Conservation (phyloP, 2,329 filamentous ascomycete genomes). For the Penicillium sumatraense region DNA sequence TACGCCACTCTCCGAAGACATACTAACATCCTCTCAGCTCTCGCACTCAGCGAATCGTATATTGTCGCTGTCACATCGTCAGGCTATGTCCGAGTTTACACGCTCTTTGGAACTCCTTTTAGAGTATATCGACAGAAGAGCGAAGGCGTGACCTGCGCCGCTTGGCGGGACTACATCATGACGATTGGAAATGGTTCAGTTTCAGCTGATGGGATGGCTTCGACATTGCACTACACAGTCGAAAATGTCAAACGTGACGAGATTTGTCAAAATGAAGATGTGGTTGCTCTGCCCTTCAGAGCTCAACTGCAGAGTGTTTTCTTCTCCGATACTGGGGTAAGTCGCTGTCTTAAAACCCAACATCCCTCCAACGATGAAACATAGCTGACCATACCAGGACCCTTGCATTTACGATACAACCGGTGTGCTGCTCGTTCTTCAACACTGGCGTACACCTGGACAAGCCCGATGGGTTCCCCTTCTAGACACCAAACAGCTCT, state of each 20-base stretch:
- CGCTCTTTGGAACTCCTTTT: slow-evolving; percentile 86
- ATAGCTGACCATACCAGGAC: slow-evolving; percentile 59
- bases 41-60: slow-evolving; percentile 90
- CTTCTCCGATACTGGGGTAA: slow-evolving; percentile 87
- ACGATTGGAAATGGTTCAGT: slow-evolving; percentile 92
- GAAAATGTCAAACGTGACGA: slow-evolving; percentile 94
- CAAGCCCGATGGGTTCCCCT: slow-evolving; percentile 91
- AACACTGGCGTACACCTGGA: slow-evolving; percentile 86
- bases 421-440: slow-evolving; percentile 81
- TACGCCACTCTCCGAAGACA: too few species aligned
- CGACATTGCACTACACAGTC: slow-evolving; percentile 84
- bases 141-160: slow-evolving; percentile 89
- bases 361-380: not conserved
- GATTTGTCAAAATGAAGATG: slow-evolving; percentile 92
- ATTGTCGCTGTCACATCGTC: slow-evolving; percentile 84
- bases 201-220: slow-evolving; percentile 70
- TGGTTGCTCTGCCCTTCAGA: slow-evolving; percentile 78
- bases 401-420: slow-evolving; percentile 96
- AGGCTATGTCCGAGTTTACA: slow-evolving; percentile 91
- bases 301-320: slow-evolving; percentile 80
- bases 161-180: slow-evolving; percentile 94
- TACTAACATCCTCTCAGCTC: slow-evolving; percentile 54
- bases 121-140: slow-evolving; percentile 91
- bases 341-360: slow-evolving; percentile 33
- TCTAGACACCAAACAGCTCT: slow-evolving; percentile 82